Evolutionary conservation across 345 rosid species (phyloP), one percentile per base, ranked within the genome.

Genomic region (Salix koriyanagi): DNA sequence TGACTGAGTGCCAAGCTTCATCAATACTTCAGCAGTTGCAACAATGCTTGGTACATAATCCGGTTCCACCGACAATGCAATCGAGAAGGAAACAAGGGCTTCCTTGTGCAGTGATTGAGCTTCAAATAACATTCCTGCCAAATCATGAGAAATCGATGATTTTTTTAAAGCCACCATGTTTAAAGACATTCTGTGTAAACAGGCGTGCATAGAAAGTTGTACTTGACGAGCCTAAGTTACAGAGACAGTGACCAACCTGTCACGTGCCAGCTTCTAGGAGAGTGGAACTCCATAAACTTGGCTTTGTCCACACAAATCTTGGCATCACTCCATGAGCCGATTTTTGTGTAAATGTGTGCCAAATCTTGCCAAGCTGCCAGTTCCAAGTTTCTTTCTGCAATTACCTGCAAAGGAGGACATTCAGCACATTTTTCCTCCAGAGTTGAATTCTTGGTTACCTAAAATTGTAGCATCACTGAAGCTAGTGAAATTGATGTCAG

Each of bases 281-380:
- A 96, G 85, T 79, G 84, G 70, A 86, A 74, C 66, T 84, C 77
- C 61, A 91, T 84, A 30, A 90, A 83, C 86, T 85, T 91, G 70
- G 97, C 92, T 86, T 89, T 93, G 74, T 86, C 87, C 26, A 90
- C 65, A 74, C 98, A 96, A 68, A 89, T 84, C 83, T 89, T 84
- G 64, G 97, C 97, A 77, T 94, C 94, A 30, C 82, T 41, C 93
- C 87, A 91, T 36, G 88, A 87, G 67, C 91, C 87, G 41, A 92
- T 83, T 79, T 85, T 89, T 69, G 89, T 77, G 23, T 94, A 94
- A 80, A 94, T 82, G 37, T 79, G 71, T 26, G 95, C 89, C 81
- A 96, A 85, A 85, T 96, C 94, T 85, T 90, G 93, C 99, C 99
- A 96, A 37, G 90, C 88, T 76, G 83, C 87, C 36, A 77, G 76